phyloP scores from a whole-genome alignment of 23 red algal genomes.

The Cyanidioschyzon merolae region DNA sequence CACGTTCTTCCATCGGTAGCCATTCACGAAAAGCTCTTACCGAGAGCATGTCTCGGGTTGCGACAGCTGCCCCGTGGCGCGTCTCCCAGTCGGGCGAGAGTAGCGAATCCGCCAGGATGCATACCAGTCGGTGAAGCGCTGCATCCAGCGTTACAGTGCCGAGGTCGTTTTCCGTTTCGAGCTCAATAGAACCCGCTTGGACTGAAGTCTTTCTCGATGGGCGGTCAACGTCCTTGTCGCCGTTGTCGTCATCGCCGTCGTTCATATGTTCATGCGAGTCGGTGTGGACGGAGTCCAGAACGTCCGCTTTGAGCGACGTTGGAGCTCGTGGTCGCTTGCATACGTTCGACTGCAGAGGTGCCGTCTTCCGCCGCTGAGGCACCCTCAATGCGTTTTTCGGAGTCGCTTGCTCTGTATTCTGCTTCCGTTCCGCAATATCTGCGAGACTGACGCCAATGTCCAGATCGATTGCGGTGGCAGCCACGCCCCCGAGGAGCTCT shows the following conservation, averaged over 20 bases:
- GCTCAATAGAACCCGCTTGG: slow-evolving; percentile 33
- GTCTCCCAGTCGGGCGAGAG: slow-evolving; percentile 60
- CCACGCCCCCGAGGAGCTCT: slow-evolving; percentile 38
- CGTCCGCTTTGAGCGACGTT: not conserved
- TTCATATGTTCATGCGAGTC: too few relatives aligned
- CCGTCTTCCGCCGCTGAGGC: not conserved
- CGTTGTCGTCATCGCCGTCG: too few relatives aligned
- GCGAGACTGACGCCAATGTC: slow-evolving; percentile 42
- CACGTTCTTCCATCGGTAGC: slow-evolving; percentile 30
- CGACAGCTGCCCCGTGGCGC: slow-evolving; percentile 82
- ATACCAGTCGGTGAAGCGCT: slow-evolving; percentile 46
- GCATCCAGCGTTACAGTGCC: slow-evolving; percentile 13
- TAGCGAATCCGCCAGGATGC: slow-evolving; percentile 43
- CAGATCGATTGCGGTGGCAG: slow-evolving; percentile 27
- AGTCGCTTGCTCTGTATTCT: not conserved
- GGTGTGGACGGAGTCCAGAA: not conserved
- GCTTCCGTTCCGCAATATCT: slow-evolving; percentile 20
- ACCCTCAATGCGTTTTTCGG: not conserved
- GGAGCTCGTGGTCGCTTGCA: not conserved
- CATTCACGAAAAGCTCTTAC: slow-evolving; percentile 37
- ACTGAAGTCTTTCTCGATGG: slow-evolving; percentile 9
- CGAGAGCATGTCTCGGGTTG: slow-evolving; percentile 67
- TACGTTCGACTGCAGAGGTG: not conserved
- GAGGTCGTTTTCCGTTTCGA: slow-evolving; percentile 42
- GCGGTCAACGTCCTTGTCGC: slow-evolving; percentile 18